A percentile compares a stretch with the other conserved stretches of the same genome.
These are phyloP conservation scores for Acarospora socialis DNA, from an alignment of 2,329 filamentous ascomycete species.

Conservation along the genomic window DNA sequence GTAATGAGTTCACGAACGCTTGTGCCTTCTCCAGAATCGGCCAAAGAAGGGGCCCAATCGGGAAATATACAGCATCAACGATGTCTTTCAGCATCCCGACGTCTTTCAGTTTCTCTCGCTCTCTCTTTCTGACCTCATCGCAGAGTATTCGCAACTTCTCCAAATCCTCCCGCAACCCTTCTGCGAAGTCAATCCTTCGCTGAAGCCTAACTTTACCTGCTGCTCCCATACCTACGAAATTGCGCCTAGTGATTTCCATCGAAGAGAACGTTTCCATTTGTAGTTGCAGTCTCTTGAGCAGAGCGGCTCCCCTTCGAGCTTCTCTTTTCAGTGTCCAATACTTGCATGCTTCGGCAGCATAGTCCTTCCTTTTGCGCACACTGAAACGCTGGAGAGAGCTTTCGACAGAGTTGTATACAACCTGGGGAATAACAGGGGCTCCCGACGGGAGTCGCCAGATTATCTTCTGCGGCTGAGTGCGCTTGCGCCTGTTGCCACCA, in stretches of 20 bases:
- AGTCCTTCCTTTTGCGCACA: conserved; percentile 80
- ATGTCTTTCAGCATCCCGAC: conserved; percentile 63
- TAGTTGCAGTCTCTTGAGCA: conserved; percentile 83
- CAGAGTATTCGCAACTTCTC: conserved; percentile 59
- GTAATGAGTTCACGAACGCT: conserved; percentile 46
- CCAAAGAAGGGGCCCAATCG: conserved; percentile 60
- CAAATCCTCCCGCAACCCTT: conserved; percentile 61
- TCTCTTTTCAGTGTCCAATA: conserved; percentile 98
- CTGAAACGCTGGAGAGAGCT: conserved; percentile 69
- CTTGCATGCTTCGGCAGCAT: conserved; percentile 79
- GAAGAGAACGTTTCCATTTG: conserved; percentile 95
- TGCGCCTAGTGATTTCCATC: conserved; percentile 89
- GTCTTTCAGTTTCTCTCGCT: conserved; percentile 62
- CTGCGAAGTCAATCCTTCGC: conserved; percentile 77
- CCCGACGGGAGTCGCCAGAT: conserved; percentile 89
- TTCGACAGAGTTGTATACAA: conserved; percentile 76
- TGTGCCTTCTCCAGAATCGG: conserved; percentile 69
- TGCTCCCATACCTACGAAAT: conserved; percentile 90
- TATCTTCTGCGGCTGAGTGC: conserved; percentile 47
- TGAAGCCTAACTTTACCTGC: conserved; percentile 63
- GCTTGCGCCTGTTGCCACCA: conserved; percentile 40
- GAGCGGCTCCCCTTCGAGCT: conserved; percentile 73
- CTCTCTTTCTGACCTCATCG: conserved; percentile 57
- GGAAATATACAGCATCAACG: conserved; percentile 84
- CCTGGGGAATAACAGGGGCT: conserved; percentile 82